Percentiles rank a stretch among this genome's conserved stretches.
phyloP scores from a whole-genome alignment of 2,329 filamentous ascomycete species.

The Phialocephala sp. region DNA sequence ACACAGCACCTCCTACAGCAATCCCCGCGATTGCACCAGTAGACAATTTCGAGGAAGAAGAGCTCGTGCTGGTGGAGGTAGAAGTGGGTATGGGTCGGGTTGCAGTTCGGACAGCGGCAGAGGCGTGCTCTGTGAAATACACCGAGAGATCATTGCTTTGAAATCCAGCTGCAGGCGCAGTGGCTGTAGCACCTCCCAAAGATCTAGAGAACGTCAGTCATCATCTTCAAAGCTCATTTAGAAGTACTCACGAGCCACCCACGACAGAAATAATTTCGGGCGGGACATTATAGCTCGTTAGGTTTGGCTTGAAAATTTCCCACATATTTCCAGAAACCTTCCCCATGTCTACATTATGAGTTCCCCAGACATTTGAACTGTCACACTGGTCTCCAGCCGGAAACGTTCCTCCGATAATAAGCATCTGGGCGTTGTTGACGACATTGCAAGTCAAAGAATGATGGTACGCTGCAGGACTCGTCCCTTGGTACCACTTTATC shows the following conservation, averaged over 20 bases:
- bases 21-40: conserved; percentile 52
- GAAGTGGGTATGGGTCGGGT: conserved; percentile 48
- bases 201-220: conserved; percentile 38
- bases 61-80: conserved; percentile 37
- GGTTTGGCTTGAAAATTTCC: conserved; percentile 55
- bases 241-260: conserved; percentile 49
- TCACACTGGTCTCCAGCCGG: conserved; percentile 56
- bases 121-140: conserved; percentile 58
- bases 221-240: not conserved
- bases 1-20: conserved; percentile 46
- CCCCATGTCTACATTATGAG: conserved; percentile 61
- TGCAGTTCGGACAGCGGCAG: conserved; percentile 53
- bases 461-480: conserved; percentile 52
- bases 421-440: conserved; percentile 61
- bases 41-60: conserved; percentile 35
- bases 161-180: conserved; percentile 56
- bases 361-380: conserved; percentile 56
- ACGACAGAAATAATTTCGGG: conserved; percentile 55
- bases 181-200: conserved; percentile 59
- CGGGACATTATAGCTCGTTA: conserved; percentile 61
- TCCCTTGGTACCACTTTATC: conserved; percentile 56
- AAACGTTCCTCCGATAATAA: conserved; percentile 66
- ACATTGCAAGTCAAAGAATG: conserved; percentile 65
- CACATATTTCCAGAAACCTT: conserved; percentile 56
- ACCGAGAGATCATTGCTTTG: conserved; percentile 54